Conservation (phyloP, 2,329 filamentous ascomycete species). For the Fusarium dimerum region DNA sequence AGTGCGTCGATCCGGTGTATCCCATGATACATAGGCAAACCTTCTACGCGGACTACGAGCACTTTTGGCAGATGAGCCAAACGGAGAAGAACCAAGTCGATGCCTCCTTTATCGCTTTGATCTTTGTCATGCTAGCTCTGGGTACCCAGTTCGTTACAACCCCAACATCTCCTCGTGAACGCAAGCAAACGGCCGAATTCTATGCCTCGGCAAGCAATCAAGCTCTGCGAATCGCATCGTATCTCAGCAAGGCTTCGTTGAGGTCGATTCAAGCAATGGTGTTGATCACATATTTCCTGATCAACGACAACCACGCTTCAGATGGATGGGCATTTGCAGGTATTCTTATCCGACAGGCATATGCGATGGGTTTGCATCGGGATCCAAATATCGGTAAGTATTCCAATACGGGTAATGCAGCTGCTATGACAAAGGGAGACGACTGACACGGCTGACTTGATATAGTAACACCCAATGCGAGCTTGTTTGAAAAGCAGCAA, state of each 20-base stretch:
- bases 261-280: slow-evolving; percentile 79
- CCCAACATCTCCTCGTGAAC: slow-evolving; percentile 56
- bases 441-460: slow-evolving; percentile 7
- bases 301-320: slow-evolving; percentile 82
- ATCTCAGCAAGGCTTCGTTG: slow-evolving; percentile 73
- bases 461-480: slow-evolving; percentile 63
- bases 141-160: slow-evolving; percentile 74
- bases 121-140: slow-evolving; percentile 76
- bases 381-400: slow-evolving; percentile 69
- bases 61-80: slow-evolving; percentile 67
- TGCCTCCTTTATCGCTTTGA: slow-evolving; percentile 68
- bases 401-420: background rate
- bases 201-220: slow-evolving; percentile 81
- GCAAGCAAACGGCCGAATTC: slow-evolving; percentile 77
- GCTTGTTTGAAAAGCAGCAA: slow-evolving; percentile 73
- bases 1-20: slow-evolving; percentile 77
- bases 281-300: slow-evolving; percentile 77
- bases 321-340: slow-evolving; percentile 84
- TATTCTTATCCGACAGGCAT: slow-evolving; percentile 74
- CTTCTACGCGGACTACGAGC: slow-evolving; percentile 77
- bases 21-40: slow-evolving; percentile 76
- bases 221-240: slow-evolving; percentile 72
- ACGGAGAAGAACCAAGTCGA: slow-evolving; percentile 63
- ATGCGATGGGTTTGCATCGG: slow-evolving; percentile 78
- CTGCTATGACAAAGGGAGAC: background rate